A percentile compares a stretch with the other conserved stretches of the same genome.
phyloP scores from a whole-genome alignment of 352 stramenopile genomes.

The Globisporangium uncinulatum region DNA sequence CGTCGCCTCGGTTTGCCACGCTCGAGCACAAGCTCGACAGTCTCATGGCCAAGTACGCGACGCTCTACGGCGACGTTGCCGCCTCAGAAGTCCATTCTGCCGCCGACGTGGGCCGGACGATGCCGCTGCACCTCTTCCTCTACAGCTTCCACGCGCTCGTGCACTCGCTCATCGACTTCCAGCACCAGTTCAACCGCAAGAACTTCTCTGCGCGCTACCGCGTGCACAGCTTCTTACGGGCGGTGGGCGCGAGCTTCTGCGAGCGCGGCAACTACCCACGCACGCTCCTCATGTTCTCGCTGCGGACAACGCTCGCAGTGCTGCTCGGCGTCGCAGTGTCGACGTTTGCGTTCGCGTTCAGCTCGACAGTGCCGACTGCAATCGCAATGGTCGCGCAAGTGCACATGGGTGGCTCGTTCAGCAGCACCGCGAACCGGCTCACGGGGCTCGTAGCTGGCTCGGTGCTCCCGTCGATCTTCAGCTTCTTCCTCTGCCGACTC shows the following conservation, averaged over 20 bases:
- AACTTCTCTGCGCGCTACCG: constrained; percentile 11
- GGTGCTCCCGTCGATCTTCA: constrained; percentile 42
- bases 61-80: constrained; percentile 4
- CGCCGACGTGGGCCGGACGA: constrained; percentile 35
- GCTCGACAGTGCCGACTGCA: constrained; percentile 26
- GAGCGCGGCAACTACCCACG: no score
- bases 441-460: constrained; percentile 38
- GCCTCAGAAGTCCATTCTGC: no score
- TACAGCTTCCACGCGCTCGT: constrained; percentile 49
- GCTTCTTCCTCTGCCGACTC: constrained; percentile 32
- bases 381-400: constrained; percentile 49
- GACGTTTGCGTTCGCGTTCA: constrained; percentile 42
- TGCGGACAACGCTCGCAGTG: constrained; percentile 32
- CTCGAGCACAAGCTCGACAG: constrained; percentile 37
- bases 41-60: constrained; percentile 29
- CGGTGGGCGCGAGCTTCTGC: not conserved
- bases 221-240: constrained; percentile 15
- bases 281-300: not conserved
- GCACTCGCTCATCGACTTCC: constrained; percentile 36
- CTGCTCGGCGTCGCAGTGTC: constrained; percentile 29
- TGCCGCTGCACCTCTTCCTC: constrained; percentile 47
- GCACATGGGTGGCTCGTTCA: constrained; percentile 53
- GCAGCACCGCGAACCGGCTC: constrained; percentile 43
- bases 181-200: constrained; percentile 29
- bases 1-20: no score